Percentiles rank a stretch among this genome's conserved stretches.
Evolutionary conservation across 805 yeast genomes (phyloP).

Genomic region (Starmerella tilneyi): DNA sequence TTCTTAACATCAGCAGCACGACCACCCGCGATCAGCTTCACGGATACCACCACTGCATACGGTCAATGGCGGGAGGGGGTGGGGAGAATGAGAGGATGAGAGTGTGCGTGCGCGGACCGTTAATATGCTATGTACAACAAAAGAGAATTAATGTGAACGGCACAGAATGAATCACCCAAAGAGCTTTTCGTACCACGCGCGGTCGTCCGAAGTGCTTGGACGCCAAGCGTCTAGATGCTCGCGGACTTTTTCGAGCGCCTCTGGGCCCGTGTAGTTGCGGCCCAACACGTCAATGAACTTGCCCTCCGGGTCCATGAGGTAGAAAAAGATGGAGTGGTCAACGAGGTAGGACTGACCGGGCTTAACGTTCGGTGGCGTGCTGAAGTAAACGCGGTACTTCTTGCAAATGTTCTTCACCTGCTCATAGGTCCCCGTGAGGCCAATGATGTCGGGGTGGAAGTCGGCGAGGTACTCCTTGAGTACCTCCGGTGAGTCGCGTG

Average conservation of each 20-base stretch:
- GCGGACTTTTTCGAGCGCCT: constrained; percentile 66
- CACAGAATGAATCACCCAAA: constrained; percentile 1
- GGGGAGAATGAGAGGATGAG: no score
- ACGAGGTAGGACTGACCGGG: constrained; percentile 95
- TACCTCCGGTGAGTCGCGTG: constrained; percentile 81
- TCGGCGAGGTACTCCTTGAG: constrained; percentile 72
- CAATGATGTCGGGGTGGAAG: constrained; percentile 81
- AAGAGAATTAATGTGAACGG: not conserved
- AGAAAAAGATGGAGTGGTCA: constrained; percentile 94
- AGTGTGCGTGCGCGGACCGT: not conserved
- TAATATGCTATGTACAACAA: not conserved
- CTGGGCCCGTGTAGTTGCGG: constrained; percentile 69
- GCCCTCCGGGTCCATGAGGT: constrained; percentile 97
- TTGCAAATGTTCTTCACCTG: constrained; percentile 78
- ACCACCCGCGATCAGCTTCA: no score
- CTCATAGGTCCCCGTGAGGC: constrained; percentile 85
- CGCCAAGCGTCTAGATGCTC: constrained; percentile 65
- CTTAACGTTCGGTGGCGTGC: constrained; percentile 90
- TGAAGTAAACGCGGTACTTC: constrained; percentile 84
- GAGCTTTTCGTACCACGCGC: constrained; percentile 20
- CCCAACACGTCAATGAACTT: constrained; percentile 91
- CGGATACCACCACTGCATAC: no score
- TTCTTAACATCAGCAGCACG: not conserved
- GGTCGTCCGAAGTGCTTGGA: constrained; percentile 35
- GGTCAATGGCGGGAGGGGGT: no score